phyloP scores from a whole-genome alignment of 1,284 basidiomycete genomes.

The Singerocomus inundabilis region DNA sequence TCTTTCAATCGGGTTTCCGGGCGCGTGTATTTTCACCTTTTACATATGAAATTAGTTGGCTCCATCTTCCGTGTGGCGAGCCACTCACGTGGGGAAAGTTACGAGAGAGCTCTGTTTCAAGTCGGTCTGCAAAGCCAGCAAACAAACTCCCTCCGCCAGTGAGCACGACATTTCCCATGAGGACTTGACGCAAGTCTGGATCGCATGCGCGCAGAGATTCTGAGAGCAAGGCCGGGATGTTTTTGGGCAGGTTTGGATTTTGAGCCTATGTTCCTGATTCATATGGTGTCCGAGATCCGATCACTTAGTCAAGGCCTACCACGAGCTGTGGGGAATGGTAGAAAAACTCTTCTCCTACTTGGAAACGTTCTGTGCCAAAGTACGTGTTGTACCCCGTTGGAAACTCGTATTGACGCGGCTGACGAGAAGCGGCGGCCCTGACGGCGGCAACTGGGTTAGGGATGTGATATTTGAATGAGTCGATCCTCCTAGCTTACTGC shows the following conservation, averaged over 20 bases:
- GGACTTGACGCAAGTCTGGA: slow-evolving; percentile 85
- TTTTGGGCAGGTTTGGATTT: slow-evolving; percentile 70
- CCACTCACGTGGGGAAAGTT: slow-evolving; percentile 76
- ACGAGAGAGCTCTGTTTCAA: slow-evolving; percentile 76
- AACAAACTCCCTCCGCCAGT: slow-evolving; percentile 91
- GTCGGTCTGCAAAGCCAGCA: slow-evolving; percentile 82
- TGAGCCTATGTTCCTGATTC: slow-evolving; percentile 44
- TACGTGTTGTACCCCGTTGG: slow-evolving; percentile 89
- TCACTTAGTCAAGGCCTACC: slow-evolving; percentile 45
- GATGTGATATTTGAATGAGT: background rate
- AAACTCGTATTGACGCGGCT: slow-evolving; percentile 84
- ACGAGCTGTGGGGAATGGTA: slow-evolving; percentile 74
- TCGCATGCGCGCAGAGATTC: slow-evolving; percentile 86
- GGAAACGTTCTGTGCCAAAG: slow-evolving; percentile 82
- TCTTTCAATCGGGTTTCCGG: slow-evolving; percentile 85
- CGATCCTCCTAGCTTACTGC: slow-evolving; percentile 47
- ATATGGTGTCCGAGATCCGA: background rate
- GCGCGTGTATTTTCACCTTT: slow-evolving; percentile 83
- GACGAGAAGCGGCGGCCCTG: slow-evolving; percentile 54
- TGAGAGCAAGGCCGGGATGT: slow-evolving; percentile 75
- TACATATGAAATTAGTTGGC: slow-evolving; percentile 4
- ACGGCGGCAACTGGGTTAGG: slow-evolving; percentile 4
- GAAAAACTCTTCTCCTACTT: slow-evolving; percentile 90
- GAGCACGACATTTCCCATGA: slow-evolving; percentile 92
- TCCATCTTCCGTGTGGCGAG: background rate